Conservation (phyloP, 768 basidiomycete species). For the Mycena alexandri region DNA sequence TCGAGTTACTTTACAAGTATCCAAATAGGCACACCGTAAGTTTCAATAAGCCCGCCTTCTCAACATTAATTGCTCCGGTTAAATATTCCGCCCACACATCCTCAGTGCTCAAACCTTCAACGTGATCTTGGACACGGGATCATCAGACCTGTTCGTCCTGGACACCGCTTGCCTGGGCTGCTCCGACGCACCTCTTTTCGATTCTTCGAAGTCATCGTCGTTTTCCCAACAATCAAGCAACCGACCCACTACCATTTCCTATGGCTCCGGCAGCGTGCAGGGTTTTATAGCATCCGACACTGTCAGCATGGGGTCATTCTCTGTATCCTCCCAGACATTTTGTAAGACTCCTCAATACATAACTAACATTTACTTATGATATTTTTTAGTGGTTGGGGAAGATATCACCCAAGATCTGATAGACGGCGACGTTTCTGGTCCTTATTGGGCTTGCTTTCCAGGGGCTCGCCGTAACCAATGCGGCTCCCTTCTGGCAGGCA, state of each 20-base stretch:
- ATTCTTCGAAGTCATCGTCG: slow-evolving; percentile 58
- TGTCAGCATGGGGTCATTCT: slow-evolving; percentile 75
- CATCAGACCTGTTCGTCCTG: slow-evolving; percentile 91
- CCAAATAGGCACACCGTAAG: slow-evolving; percentile 74
- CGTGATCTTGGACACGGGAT: slow-evolving; percentile 92
- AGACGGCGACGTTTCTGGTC: slow-evolving; percentile 66
- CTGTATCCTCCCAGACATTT: slow-evolving; percentile 66
- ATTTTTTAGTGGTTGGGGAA: slow-evolving; percentile 68
- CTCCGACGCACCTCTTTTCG: slow-evolving; percentile 57
- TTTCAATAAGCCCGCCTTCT: slow-evolving; percentile 35
- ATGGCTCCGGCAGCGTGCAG: slow-evolving; percentile 70
- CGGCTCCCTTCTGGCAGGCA: slow-evolving; percentile 77
- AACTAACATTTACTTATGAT: slow-evolving; percentile 2
- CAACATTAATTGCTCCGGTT: too few relatives aligned
- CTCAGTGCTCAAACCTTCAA: slow-evolving; percentile 75
- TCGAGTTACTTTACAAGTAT: slow-evolving; percentile 68
- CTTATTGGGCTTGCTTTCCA: slow-evolving; percentile 83
- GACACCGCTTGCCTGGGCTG: slow-evolving; percentile 63
- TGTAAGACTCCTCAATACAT: slow-evolving; percentile 51
- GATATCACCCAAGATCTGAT: slow-evolving; percentile 61
- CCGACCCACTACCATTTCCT: slow-evolving; percentile 39
- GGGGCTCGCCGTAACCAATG: slow-evolving; percentile 65
- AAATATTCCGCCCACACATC: too few relatives aligned
- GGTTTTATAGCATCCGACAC: slow-evolving; percentile 72
- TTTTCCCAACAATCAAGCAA: slow-evolving; percentile 43